These are phyloP conservation scores for Chlorella variabilis DNA, from an alignment of 163 green algal genomes.

Conservation along the genomic window DNA sequence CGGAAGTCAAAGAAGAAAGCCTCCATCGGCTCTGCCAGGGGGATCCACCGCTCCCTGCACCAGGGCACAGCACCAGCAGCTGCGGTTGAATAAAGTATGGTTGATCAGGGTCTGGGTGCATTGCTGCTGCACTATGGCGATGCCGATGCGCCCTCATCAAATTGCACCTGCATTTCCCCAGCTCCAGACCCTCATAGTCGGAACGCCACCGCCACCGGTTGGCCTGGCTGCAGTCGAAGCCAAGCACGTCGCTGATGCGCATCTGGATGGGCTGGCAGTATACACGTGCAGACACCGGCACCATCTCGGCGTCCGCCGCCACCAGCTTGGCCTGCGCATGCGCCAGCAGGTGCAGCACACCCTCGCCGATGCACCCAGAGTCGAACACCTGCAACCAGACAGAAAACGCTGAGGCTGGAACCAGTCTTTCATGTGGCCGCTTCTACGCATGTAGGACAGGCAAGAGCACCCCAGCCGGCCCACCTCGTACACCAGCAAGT, in stretches of 20 bases:
- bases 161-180: conserved; percentile 53
- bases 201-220: conserved; percentile 70
- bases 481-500: conserved; percentile 81
- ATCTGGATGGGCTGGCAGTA: conserved; percentile 71
- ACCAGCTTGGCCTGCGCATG: conserved; percentile 63
- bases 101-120: neutral
- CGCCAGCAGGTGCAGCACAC: conserved; percentile 74
- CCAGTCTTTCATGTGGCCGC: too few relatives aligned
- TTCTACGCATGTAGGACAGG: too few relatives aligned
- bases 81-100: neutral
- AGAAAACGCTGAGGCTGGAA: neutral
- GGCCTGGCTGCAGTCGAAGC: conserved; percentile 58
- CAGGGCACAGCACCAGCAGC: neutral
- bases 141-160: too few relatives aligned
- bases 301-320: conserved; percentile 48
- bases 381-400: conserved; percentile 77
- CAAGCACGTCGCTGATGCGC: conserved; percentile 37
- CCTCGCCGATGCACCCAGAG: conserved; percentile 81
- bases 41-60: conserved; percentile 47
- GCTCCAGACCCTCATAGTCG: conserved; percentile 77
- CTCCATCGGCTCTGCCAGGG: conserved; percentile 50
- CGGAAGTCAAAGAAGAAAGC: conserved; percentile 80
- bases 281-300: conserved; percentile 64
- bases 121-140: neutral
- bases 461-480: too few relatives aligned